Evolutionary conservation across 2,329 filamentous ascomycete species (phyloP).

Genomic region (Venturia effusa): DNA sequence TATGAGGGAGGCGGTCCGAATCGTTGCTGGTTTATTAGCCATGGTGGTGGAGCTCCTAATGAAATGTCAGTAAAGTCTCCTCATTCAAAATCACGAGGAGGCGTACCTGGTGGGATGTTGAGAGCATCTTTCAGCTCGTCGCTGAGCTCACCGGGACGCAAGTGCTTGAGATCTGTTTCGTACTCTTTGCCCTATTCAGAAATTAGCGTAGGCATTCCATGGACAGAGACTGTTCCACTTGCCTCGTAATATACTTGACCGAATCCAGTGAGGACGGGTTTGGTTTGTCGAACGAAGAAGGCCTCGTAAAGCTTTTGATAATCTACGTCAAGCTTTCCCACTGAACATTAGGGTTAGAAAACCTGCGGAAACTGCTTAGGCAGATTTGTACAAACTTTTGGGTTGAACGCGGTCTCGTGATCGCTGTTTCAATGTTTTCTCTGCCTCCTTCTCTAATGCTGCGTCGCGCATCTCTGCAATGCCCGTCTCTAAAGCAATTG

Average conservation of each 20-base stretch:
- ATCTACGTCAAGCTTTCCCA: conserved; percentile 95
- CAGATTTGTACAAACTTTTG: no score
- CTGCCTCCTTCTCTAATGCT: conserved; percentile 87
- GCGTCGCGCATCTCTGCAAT: conserved; percentile 98
- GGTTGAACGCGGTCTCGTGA: conserved; percentile 87
- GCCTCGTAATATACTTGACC: conserved; percentile 99
- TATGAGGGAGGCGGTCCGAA: conserved; percentile 91
- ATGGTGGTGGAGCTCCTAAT: conserved; percentile 75
- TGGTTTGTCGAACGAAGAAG: conserved; percentile 96
- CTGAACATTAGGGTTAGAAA: no score
- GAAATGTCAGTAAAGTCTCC: no score
- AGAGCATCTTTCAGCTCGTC: conserved; percentile 86
- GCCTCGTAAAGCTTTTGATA: conserved; percentile 98
- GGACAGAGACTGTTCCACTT: conserved; percentile 80
- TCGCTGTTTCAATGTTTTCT: conserved; percentile 86
- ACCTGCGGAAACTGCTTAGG: no score
- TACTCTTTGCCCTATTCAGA: conserved; percentile 39
- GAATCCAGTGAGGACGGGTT: conserved; percentile 85
- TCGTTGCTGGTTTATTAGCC: conserved; percentile 94
- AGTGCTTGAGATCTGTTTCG: neutral
- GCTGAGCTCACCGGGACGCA: conserved; percentile 73
- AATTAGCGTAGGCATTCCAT: conserved; percentile 34
- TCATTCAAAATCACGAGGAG: no score
- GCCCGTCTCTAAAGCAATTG: conserved; percentile 94
- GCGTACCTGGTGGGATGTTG: conserved; percentile 61